Conservation (phyloP, 2,329 filamentous ascomycete genomes). For the Diaporthe longicolla region DNA sequence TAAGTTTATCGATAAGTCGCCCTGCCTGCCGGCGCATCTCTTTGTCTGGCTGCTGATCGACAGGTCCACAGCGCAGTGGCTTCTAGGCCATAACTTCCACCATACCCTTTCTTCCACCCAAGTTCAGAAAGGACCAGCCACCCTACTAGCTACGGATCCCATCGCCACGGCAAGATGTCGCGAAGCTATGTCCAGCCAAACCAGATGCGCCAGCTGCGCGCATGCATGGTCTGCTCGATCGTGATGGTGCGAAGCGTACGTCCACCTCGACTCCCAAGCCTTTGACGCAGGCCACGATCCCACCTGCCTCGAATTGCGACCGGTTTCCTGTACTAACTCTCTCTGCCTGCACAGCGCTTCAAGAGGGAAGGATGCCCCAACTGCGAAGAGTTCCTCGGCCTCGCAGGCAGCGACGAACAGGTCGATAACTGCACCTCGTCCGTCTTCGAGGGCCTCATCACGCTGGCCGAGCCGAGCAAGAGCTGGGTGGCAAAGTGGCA, state of each 20-base stretch:
- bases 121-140: neutral
- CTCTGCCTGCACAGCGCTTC: constrained; percentile 75
- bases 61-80: constrained; percentile 1
- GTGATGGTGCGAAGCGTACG: constrained; percentile 84
- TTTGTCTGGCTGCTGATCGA: constrained; percentile 8
- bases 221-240: constrained; percentile 98
- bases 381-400: constrained; percentile 92
- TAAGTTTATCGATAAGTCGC: neutral
- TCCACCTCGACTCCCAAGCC: constrained; percentile 36
- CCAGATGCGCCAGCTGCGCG: constrained; percentile 65
- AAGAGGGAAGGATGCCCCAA: constrained; percentile 91
- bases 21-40: constrained; percentile 32
- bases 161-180: constrained; percentile 9
- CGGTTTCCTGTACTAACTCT: constrained; percentile 43
- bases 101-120: neutral
- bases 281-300: neutral
- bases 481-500: constrained; percentile 99
- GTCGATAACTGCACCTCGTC: constrained; percentile 95
- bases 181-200: constrained; percentile 34
- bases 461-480: constrained; percentile 82
- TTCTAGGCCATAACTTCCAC: neutral
- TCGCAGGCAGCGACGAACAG: constrained; percentile 82
- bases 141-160: neutral
- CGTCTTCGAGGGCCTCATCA: constrained; percentile 94
- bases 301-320: neutral